Base-by-base conservation (phyloP, 2,329 filamentous ascomycete genomes). In the Penicillium digitatum region DNA sequence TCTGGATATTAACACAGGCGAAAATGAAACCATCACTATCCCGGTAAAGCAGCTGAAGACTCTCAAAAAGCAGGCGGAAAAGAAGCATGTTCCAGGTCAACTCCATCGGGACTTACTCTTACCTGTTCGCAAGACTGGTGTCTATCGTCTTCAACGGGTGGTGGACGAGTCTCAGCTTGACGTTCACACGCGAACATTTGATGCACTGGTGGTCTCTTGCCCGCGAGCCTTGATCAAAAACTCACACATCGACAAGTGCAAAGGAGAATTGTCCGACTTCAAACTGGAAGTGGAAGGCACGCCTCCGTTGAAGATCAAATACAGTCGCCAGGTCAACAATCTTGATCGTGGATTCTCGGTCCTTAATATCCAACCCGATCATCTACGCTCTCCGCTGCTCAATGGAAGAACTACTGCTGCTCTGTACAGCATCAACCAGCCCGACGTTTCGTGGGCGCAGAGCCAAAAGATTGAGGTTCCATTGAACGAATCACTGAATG, bases 91-190 rank as follows among this genome's bases (percentile, higher is more conserved):
- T 46, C 73, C 76, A 3, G 76, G 79, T 3, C 77, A 55, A 32
- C 22, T 80, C 8, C 82, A 87, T 40, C 83, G 89, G 49, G 81
- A 84, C 48, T 84, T 95, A 66, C 82, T 86, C 50, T 88, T 90
- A 64, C 79, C 82, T 0, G 82, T 95, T 35, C 95, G 90, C 76
- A 94, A 94, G 72, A 85, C 90, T 1, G 94, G 94, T 34, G 82
- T 95, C 20, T 99, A 99, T 74, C 83, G 87, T 39, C 80, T 99
- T 31, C 83, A 87, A 54, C 90, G 86, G 69, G 91, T 99, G 10
- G 77, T 96, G 60, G 94, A 99, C 70, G 87, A 95, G 70, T 94
- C 95, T 56, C 95, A 96, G 72, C 82, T 99, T 31, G 91, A 97
- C 70, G 90, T 96, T 11, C 90, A 92, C 65, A 85, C 88, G 38